Evolutionary conservation across 2,329 filamentous ascomycete genomes (phyloP).

Genomic region (Claviceps citrina): DNA sequence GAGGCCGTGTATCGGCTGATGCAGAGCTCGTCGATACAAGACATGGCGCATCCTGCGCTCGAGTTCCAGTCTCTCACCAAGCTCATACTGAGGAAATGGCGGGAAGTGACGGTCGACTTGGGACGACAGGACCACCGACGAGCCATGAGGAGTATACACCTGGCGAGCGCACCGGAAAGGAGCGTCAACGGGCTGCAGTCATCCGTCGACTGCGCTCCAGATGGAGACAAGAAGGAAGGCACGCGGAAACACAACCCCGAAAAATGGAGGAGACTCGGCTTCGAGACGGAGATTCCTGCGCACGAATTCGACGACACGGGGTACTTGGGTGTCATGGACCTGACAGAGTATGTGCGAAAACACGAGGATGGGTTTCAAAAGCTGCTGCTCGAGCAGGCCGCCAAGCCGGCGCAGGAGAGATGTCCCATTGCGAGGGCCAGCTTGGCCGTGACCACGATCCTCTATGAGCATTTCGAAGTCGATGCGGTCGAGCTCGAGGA

Average conservation of each 20-base stretch:
- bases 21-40: slow-evolving; percentile 84
- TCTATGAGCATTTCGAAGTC: slow-evolving; percentile 94
- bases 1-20: slow-evolving; percentile 84
- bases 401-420: slow-evolving; percentile 51
- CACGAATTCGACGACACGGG: slow-evolving; percentile 75
- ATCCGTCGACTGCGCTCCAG: slow-evolving; percentile 21
- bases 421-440: slow-evolving; percentile 82
- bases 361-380: slow-evolving; percentile 90
- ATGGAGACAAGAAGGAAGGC: slow-evolving; percentile 40
- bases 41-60: slow-evolving; percentile 73
- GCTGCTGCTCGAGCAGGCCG: slow-evolving; percentile 74
- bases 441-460: slow-evolving; percentile 67
- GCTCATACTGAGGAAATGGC: slow-evolving; percentile 74
- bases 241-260: slow-evolving; percentile 60
- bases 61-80: slow-evolving; percentile 92
- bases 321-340: slow-evolving; percentile 92
- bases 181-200: slow-evolving; percentile 21
- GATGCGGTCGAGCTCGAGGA: slow-evolving; percentile 72
- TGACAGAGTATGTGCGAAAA: slow-evolving; percentile 84
- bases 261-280: slow-evolving; percentile 86
- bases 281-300: slow-evolving; percentile 76
- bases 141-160: slow-evolving; percentile 70
- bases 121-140: slow-evolving; percentile 79
- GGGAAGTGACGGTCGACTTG: slow-evolving; percentile 66
- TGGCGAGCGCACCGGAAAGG: slow-evolving; percentile 60